Evolutionary conservation across 2,329 filamentous ascomycete species (phyloP).

Genomic region (Stagonosporopsis tanaceti): DNA sequence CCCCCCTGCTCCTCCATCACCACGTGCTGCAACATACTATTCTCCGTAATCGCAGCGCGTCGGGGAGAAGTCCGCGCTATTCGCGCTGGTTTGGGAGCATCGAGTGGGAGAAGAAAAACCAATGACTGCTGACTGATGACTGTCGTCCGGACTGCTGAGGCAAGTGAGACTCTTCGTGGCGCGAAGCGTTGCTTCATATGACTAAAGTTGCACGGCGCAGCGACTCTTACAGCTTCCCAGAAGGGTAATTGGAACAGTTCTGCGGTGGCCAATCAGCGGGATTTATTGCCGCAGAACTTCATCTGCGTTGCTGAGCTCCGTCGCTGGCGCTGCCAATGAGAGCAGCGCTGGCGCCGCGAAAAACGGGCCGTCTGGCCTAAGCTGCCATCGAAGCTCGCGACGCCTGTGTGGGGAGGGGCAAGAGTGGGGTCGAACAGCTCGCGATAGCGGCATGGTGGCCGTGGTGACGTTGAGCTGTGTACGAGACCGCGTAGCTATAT

Average conservation of each 20-base stretch:
- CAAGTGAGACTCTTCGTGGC: background rate
- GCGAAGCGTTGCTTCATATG: background rate
- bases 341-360: background rate
- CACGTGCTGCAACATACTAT: too few relatives aligned
- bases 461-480: constrained; percentile 19
- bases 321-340: constrained; percentile 2
- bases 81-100: background rate
- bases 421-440: constrained; percentile 16
- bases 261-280: constrained; percentile 1
- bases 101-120: background rate
- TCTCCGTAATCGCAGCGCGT: too few relatives aligned
- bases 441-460: constrained; percentile 8
- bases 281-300: background rate
- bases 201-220: background rate
- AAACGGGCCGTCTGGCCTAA: constrained; percentile 8
- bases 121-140: background rate
- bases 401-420: constrained; percentile 15
- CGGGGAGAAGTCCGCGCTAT: background rate
- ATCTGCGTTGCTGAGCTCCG: too few relatives aligned
- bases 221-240: constrained; percentile 4
- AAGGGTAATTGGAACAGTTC: constrained; percentile 6
- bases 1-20: too few relatives aligned
- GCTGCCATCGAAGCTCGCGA: background rate
- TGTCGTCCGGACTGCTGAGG: constrained; percentile 3
- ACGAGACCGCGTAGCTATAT: constrained; percentile 15